These are phyloP conservation scores for Penicillium macrosclerotiorum DNA, from an alignment of 495 filamentous ascomycete genomes.

Conservation along the genomic window DNA sequence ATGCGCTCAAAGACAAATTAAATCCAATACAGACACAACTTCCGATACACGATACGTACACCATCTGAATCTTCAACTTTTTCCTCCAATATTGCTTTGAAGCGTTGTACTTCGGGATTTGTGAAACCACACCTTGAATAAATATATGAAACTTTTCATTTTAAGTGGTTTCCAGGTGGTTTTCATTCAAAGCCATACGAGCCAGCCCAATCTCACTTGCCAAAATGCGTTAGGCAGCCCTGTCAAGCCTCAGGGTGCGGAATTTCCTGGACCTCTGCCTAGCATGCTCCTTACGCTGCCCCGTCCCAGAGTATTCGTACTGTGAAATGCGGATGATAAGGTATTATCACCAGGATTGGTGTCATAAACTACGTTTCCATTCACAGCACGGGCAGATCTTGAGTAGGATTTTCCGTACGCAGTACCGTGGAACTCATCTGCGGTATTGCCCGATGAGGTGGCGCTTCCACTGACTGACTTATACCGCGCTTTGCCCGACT, in stretches of 20 bases:
- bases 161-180: too few relatives aligned
- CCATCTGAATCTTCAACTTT: too few relatives aligned
- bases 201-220: too few relatives aligned
- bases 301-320: constrained; percentile 7
- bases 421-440: constrained; percentile 22
- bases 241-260: background rate
- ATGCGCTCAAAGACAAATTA: background rate
- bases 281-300: constrained; percentile 19
- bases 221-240: background rate
- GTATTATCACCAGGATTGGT: constrained; percentile 9
- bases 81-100: too few relatives aligned
- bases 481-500: constrained; percentile 31
- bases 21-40: background rate
- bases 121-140: too few relatives aligned
- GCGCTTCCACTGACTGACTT: constrained; percentile 22
- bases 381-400: constrained; percentile 50
- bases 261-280: constrained; percentile 17
- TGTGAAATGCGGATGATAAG: background rate
- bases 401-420: constrained; percentile 40
- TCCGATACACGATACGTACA: too few relatives aligned
- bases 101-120: too few relatives aligned
- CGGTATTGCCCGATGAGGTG: constrained; percentile 29
- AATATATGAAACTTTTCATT: too few relatives aligned
- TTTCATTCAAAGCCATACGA: too few relatives aligned
- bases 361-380: constrained; percentile 44